These are phyloP conservation scores for Solanum paucissectum DNA, from an alignment of 257 asterid genomes.

Conservation along the genomic window DNA sequence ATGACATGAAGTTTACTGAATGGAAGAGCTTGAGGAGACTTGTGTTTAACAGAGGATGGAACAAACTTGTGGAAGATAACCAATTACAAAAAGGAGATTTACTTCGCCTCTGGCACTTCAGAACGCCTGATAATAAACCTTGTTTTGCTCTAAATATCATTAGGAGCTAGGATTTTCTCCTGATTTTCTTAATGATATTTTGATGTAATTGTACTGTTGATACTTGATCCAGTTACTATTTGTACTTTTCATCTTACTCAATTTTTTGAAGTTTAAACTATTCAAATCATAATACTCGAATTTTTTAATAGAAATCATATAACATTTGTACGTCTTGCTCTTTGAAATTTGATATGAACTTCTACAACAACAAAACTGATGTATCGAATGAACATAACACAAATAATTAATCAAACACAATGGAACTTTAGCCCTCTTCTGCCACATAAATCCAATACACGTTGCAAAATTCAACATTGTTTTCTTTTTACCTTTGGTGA, in stretches of 20 bases:
- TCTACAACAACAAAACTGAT: not conserved
- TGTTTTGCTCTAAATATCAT: not conserved
- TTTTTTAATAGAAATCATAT: not conserved
- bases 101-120: not conserved
- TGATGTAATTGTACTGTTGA: not conserved
- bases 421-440: not conserved
- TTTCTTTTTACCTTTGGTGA: not conserved
- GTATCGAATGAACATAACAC: not conserved
- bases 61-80: not conserved
- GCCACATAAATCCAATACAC: not conserved
- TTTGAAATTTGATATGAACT: not conserved
- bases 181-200: not conserved
- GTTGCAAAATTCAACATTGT: not conserved
- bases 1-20: not conserved
- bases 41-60: slow-evolving; percentile 1
- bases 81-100: not conserved
- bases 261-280: not conserved
- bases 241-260: not conserved
- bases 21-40: not conserved
- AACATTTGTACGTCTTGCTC: not conserved
- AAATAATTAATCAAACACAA: not conserved
- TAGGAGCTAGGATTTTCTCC: not conserved
- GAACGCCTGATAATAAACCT: not conserved
- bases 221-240: not conserved
- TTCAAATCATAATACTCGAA: not conserved